Evolutionary conservation across 768 basidiomycete genomes (phyloP), one percentile per base, ranked within the genome.

Genomic region (Paxillus ammoniavirescens): DNA sequence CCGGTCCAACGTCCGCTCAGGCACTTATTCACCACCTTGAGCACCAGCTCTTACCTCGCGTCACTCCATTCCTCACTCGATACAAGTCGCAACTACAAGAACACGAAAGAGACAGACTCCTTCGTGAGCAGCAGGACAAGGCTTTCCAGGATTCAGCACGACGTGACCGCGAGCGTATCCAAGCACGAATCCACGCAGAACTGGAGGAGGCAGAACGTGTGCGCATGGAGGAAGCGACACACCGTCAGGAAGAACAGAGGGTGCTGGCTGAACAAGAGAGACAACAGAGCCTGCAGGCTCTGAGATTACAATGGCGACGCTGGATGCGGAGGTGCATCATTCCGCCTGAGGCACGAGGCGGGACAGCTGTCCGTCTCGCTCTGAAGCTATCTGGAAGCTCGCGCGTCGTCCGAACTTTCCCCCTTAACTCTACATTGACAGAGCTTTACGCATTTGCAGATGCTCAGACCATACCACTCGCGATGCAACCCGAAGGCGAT

Each of bases 51-150:
- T 72, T 98, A 1, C 94, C 95, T 0, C 90, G 94, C 18, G 86
- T 93, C 3, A 73, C 67, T 0, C 84, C 94, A 0, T 92, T 86
- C 73, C 81, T 99, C 9, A 72, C 75, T 8, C 81, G 87, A 15
- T 74, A 91, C 49, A 79, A 74, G 14, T 65, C 77, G 0, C 75
- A 81, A 46, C 65, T 82, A 63, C 71, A 86, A 58, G 75, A 75
- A 46, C 69, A 72, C 2, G 77, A 78, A 35, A 72, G 70, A 4
- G 83, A 88, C 17, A 77, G 92, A 12, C 71, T 75, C 17, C 64
- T 93, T 17, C 79, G 93, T 12, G 87, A 84, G 26, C 87, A 90
- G 61, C 93, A 94, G 61, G 94, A 96, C 61, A 77, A 80, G 8
- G 90, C 91, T 1, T 92, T 91, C 67, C 72, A 73, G 37, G 83